phyloP scores from a whole-genome alignment of 2,329 filamentous ascomycete genomes.

The Clonostachys byssicola region DNA sequence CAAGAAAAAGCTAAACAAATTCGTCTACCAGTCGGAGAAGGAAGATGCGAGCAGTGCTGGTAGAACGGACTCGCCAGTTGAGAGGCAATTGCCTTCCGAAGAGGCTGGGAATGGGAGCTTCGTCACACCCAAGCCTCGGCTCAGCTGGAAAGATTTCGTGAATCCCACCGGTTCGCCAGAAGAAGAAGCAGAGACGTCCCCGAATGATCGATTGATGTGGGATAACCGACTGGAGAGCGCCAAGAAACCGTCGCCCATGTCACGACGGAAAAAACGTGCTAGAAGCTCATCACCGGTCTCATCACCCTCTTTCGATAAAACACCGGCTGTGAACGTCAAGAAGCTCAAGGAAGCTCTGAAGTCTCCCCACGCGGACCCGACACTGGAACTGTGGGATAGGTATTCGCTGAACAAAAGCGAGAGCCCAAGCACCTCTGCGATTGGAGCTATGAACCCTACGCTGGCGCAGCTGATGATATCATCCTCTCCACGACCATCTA shows the following conservation, averaged over 20 bases:
- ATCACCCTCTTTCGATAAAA: conserved; percentile 52
- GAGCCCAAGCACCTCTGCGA: conserved; percentile 35
- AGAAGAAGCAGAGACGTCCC: conserved; percentile 44
- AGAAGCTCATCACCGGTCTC: conserved; percentile 70
- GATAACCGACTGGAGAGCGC: conserved; percentile 35
- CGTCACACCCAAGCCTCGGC: conserved; percentile 36
- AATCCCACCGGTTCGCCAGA: conserved; percentile 36
- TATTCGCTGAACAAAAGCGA: conserved; percentile 49
- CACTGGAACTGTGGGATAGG: conserved; percentile 72
- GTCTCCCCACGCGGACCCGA: conserved; percentile 68
- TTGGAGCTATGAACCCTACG: conserved; percentile 47
- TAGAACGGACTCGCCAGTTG: conserved; percentile 7
- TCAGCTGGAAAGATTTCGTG: conserved; percentile 57
- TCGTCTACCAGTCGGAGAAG: conserved; percentile 29
- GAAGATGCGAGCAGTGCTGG: conserved; percentile 5
- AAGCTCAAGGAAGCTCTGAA: conserved; percentile 54
- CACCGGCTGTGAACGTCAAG: conserved; percentile 51
- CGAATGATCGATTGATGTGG: conserved; percentile 60
- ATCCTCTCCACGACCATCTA: conserved; percentile 62
- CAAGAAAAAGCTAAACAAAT: conserved; percentile 58
- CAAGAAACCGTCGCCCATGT: conserved; percentile 41
- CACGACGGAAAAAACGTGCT: conserved; percentile 59
- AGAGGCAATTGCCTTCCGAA: conserved; percentile 6
- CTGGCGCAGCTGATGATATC: conserved; percentile 65
- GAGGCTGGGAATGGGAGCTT: conserved; percentile 11